Conservation (phyloP, 2,329 filamentous ascomycete species). For the Pseudonectria buxi region DNA sequence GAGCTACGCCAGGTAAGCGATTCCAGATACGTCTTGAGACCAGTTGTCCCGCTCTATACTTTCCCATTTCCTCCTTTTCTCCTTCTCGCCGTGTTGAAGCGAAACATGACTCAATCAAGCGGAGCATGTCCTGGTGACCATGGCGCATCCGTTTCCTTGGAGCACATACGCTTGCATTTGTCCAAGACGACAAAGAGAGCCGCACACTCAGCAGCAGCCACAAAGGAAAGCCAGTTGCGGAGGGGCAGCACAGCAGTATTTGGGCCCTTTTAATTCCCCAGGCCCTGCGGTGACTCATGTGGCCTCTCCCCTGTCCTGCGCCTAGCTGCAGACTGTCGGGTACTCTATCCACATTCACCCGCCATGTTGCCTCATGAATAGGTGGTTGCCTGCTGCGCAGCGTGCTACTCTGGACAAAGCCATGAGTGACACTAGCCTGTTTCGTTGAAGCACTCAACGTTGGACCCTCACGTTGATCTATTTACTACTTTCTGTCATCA, state of each 20-base stretch:
- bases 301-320: conserved; percentile 14
- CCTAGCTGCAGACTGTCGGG: background rate
- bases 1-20: conserved; percentile 78
- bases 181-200: conserved; percentile 7
- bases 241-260: conserved; percentile 46
- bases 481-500: no score
- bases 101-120: no score
- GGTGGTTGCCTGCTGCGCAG: no score
- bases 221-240: conserved; percentile 22
- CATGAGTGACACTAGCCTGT: no score
- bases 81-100: no score
- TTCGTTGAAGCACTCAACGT: no score
- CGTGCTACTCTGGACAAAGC: no score
- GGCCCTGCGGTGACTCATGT: conserved; percentile 18
- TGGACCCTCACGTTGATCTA: no score
- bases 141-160: background rate
- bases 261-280: conserved; percentile 46
- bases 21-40: conserved; percentile 4
- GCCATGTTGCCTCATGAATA: background rate
- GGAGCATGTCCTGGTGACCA: no score
- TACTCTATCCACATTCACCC: background rate
- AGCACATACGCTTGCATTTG: background rate
- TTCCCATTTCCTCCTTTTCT: no score
- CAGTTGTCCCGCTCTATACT: no score
- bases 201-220: conserved; percentile 7